phyloP scores from a whole-genome alignment of 2,329 filamentous ascomycete species.

The Pestalotiopsis sp. region DNA sequence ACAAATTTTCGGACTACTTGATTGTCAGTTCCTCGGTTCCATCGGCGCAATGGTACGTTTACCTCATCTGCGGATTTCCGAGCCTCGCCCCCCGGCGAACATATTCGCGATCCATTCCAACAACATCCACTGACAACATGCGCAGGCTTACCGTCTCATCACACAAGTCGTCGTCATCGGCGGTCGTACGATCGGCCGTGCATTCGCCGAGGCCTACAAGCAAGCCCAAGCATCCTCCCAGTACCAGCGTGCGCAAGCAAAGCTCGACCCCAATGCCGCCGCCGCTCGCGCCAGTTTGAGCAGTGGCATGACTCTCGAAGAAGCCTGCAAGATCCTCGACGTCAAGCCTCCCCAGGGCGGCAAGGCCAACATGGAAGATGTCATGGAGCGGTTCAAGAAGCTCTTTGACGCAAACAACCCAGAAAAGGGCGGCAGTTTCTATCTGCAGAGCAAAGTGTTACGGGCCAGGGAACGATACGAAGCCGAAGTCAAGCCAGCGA shows the following conservation, averaged over 20 bases:
- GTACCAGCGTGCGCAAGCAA: constrained; percentile 75
- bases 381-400: constrained; percentile 88
- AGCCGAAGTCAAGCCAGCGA: constrained; percentile 74
- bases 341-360: constrained; percentile 85
- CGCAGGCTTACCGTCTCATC: constrained; percentile 89
- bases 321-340: constrained; percentile 97
- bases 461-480: constrained; percentile 91
- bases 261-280: constrained; percentile 50
- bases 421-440: constrained; percentile 95
- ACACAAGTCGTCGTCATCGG: constrained; percentile 91
- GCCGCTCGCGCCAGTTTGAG: constrained; percentile 46
- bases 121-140: not conserved
- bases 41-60: constrained; percentile 12
- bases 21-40: constrained; percentile 8
- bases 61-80: not conserved
- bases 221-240: constrained; percentile 88
- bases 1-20: not conserved
- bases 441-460: constrained; percentile 95
- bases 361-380: constrained; percentile 75
- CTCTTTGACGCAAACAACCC: constrained; percentile 95
- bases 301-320: constrained; percentile 85
- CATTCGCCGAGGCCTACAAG: constrained; percentile 92
- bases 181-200: constrained; percentile 87
- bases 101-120: not conserved
- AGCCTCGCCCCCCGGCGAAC: too few species aligned